Conservation (phyloP, 1,284 basidiomycete species). For the Sanghuangporus sanghuang region DNA sequence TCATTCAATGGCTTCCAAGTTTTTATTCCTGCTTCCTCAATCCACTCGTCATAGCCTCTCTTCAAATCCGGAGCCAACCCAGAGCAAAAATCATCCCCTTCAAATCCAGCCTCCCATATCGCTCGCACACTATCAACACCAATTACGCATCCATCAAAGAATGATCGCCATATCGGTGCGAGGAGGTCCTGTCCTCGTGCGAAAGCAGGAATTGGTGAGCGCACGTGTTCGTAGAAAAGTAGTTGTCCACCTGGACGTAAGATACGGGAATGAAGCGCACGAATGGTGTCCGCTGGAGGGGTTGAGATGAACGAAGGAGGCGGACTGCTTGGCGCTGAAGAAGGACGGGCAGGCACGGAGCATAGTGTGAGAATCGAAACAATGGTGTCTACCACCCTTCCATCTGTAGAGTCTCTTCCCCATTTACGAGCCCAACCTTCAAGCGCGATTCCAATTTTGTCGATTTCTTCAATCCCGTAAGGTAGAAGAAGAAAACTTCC, state of each 20-base stretch:
- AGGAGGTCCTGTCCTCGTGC: slow-evolving; percentile 65
- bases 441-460: slow-evolving; percentile 39
- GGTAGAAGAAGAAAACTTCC: slow-evolving; percentile 39
- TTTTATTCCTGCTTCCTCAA: not conserved
- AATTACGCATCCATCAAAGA: slow-evolving; percentile 52
- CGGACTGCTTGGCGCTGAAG: not conserved
- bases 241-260: slow-evolving; percentile 55
- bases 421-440: slow-evolving; percentile 21
- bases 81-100: not conserved
- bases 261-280: slow-evolving; percentile 38
- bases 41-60: not conserved
- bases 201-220: slow-evolving; percentile 42
- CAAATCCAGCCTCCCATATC: slow-evolving; percentile 11
- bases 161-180: slow-evolving; percentile 56
- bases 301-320: not conserved
- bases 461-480: slow-evolving; percentile 53
- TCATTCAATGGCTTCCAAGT: not conserved
- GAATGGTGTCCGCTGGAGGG: slow-evolving; percentile 38
- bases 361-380: slow-evolving; percentile 57
- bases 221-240: slow-evolving; percentile 62
- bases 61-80: not conserved
- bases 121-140: slow-evolving; percentile 12
- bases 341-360: slow-evolving; percentile 37
- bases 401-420: slow-evolving; percentile 22
- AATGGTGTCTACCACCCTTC: slow-evolving; percentile 44